phyloP scores from a whole-genome alignment of 225 moss, liverwort and hornwort species.

The Pseudisothecium myosuroides region DNA sequence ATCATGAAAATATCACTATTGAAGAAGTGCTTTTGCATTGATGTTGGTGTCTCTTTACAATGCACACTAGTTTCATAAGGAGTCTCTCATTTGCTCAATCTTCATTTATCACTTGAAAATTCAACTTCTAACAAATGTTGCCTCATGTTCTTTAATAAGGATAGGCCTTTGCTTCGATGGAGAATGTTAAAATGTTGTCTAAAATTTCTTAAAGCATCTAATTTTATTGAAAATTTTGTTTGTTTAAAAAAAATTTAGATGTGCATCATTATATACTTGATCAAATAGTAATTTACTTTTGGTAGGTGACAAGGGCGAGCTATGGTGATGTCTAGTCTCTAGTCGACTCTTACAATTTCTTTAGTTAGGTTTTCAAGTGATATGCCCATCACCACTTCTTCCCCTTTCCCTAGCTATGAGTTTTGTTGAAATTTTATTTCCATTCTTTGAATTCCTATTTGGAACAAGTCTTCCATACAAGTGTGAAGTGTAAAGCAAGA shows the following conservation, averaged over 20 bases:
- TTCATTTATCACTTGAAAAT: not conserved
- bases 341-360: not conserved
- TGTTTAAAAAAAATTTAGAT: not conserved
- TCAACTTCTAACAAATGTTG: not conserved
- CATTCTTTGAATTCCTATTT: not conserved
- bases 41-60: not conserved
- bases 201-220: not conserved
- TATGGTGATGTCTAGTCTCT: not conserved
- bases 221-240: not conserved
- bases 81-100: not conserved
- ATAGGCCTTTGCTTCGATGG: accelerated
- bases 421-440: not conserved
- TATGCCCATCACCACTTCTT: not conserved
- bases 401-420: not conserved
- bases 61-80: not conserved
- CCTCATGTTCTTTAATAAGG: accelerated
- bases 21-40: not conserved
- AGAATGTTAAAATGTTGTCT: not conserved
- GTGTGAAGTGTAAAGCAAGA: not conserved
- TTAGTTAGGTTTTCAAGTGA: not conserved
- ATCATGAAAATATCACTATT: not conserved
- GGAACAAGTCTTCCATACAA: no score
- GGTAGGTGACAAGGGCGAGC: not conserved
- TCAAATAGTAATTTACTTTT: not conserved
- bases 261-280: not conserved